phyloP scores from a whole-genome alignment of 139 green algal species.

The Haematococcus lacustris region DNA sequence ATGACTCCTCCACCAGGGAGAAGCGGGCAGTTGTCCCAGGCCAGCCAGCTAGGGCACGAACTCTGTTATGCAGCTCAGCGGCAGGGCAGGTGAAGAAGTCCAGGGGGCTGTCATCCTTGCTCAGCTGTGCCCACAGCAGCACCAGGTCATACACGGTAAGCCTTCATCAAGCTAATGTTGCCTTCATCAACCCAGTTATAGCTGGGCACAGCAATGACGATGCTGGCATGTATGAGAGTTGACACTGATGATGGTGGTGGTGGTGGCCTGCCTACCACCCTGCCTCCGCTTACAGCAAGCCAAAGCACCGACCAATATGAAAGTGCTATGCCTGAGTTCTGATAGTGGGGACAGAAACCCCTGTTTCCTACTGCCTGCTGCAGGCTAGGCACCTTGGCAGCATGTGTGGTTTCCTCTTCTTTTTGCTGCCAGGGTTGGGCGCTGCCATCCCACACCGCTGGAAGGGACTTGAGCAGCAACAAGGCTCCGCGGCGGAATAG shows the following conservation, averaged over 20 bases:
- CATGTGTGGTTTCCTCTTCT: conserved; percentile 51
- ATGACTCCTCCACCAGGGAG: conserved; percentile 17
- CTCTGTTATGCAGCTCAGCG: conserved; percentile 68
- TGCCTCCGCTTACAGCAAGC: no score
- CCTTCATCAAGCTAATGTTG: neutral
- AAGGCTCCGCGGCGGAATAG: conserved; percentile 60
- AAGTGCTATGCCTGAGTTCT: neutral
- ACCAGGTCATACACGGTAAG: no score
- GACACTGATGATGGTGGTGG: no score
- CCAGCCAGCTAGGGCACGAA: conserved; percentile 75
- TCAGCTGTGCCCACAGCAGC: conserved; percentile 29
- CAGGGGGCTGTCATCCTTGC: conserved; percentile 64
- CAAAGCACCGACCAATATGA: no score
- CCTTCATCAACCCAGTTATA: neutral
- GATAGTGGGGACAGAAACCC: neutral
- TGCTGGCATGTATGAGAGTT: no score
- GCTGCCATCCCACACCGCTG: conserved; percentile 51
- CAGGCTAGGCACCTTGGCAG: conserved; percentile 51
- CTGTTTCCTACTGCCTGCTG: neutral
- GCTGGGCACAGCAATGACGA: neutral
- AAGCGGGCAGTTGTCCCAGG: conserved; percentile 61
- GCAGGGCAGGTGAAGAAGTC: conserved; percentile 55
- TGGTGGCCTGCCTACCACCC: no score
- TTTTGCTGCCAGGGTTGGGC: conserved; percentile 47
- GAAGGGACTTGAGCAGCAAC: conserved; percentile 62